Base-by-base conservation (phyloP, 768 basidiomycete genomes). In the Candolleomyces eurysporus region DNA sequence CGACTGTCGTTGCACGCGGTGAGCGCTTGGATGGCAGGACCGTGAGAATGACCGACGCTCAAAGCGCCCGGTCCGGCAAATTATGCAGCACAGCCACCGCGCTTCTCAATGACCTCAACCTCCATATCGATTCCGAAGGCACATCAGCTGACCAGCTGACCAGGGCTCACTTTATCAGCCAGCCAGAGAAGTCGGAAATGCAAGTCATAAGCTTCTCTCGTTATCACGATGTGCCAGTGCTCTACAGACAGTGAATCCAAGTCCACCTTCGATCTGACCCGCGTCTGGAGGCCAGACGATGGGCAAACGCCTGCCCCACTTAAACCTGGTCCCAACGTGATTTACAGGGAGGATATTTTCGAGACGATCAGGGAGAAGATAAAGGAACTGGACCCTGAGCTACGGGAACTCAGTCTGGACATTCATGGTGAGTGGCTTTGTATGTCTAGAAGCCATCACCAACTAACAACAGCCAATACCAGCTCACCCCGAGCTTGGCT, bases 401-500 rank as follows among this genome's bases (percentile, higher is more conserved):
- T 92, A 57, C 78, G 84, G 58, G 72, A 66, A 40, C 73, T 93
- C 19, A 92, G 90, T 68, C 72, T 90, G 32, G 86, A 89, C 67
- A 90, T 94, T 19, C 89, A 89, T 63, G 82, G 90, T 40, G n/a
- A 42, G 26, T 5, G 52, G 30, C 8, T 32, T 5, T 19, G n/a
- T 19, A 1, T 39, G 52, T 3, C 10, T 16, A n/a, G 19, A 39
- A 22, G 45, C 36, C 46, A 48, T 22, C 10, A 14, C 26, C 31
- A n/a, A 17, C 6, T 17, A 36, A 55, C 49, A 48, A 31, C 19
- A 31, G 31, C 4, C 22, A 31, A 53, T 14, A 22, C 17, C 45
- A 92, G 91, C 78, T 17, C 87, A 87, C 64, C 90, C 90, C 2
- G 91, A 92, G 69, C 73, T 90, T 14, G 78, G 71, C 50, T 91